phyloP scores from a whole-genome alignment of 176 grass and related monocot species.

The Aegilops umbellulata region DNA sequence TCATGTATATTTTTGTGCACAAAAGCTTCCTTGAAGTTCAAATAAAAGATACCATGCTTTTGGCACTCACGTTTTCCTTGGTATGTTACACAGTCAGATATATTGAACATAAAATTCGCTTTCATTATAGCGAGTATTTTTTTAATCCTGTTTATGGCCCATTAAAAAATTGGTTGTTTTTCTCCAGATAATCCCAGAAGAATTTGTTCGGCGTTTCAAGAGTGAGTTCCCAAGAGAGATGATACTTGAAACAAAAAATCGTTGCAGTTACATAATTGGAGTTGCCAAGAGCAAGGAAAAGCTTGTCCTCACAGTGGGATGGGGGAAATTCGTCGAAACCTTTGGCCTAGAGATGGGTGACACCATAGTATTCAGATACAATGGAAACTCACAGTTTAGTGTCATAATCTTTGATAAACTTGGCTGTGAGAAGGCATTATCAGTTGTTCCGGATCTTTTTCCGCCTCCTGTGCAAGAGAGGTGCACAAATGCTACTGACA shows the following conservation, averaged over 20 bases:
- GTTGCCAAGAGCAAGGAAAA: conserved; percentile 1
- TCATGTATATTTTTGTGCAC: neutral
- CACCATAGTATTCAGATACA: neutral
- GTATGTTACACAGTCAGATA: neutral
- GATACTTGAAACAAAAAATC: neutral
- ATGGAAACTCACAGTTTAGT: neutral
- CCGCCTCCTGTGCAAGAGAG: neutral
- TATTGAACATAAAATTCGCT: neutral
- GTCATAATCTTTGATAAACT: conserved; percentile 10
- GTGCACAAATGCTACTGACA: neutral
- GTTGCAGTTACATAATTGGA: neutral
- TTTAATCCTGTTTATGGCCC: neutral
- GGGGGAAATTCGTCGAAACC: neutral
- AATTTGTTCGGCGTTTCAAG: conserved; percentile 14
- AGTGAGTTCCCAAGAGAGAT: neutral
- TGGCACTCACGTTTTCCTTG: neutral
- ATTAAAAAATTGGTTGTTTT: neutral
- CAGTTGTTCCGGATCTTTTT: neutral
- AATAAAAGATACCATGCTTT: neutral
- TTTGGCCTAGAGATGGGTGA: conserved; percentile 8
- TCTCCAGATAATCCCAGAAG: neutral
- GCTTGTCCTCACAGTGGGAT: neutral
- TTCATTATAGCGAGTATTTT: neutral
- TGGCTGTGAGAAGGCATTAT: conserved; percentile 4
- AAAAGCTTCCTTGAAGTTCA: neutral